Evolutionary conservation across 345 rosid species (phyloP).

Genomic region (Acer negundo): DNA sequence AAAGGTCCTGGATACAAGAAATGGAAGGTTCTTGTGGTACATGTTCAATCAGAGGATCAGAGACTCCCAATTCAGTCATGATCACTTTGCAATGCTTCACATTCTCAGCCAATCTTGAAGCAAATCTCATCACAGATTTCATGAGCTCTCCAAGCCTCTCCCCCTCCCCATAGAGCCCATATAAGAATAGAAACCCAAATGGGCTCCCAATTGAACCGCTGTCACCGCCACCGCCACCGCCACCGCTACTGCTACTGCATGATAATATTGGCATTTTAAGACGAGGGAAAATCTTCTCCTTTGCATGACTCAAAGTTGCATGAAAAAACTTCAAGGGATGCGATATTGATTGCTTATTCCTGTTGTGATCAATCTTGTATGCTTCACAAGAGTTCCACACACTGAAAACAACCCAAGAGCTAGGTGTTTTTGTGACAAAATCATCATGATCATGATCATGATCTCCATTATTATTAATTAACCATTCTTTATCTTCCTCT

Average conservation of each 20-base stretch:
- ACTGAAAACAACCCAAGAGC: conserved; percentile 53
- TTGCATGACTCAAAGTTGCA: conserved; percentile 35
- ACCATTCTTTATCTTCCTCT: conserved; percentile 30
- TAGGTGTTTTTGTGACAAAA: conserved; percentile 23
- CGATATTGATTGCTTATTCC: not conserved
- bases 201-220: conserved; percentile 31
- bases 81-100: conserved; percentile 44
- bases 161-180: conserved; percentile 54
- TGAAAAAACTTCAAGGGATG: conserved; percentile 31
- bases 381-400: conserved; percentile 62
- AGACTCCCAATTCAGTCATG: conserved; percentile 40
- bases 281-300: conserved; percentile 39
- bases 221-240: not conserved
- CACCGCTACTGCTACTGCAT: no score
- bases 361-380: conserved; percentile 19
- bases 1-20: conserved; percentile 45
- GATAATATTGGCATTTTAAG: conserved; percentile 32
- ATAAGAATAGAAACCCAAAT: conserved; percentile 49
- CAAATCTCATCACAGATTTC: conserved; percentile 43
- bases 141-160: conserved; percentile 46
- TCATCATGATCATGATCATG: not conserved
- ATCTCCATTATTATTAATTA: conserved; percentile 18
- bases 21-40: conserved; percentile 33
- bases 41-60: conserved; percentile 48
- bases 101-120: conserved; percentile 40